A percentile compares a stretch with the other conserved stretches of the same genome.
Conservation (phyloP, 163 green algal genomes). For the Chlamydomonas reinhardtii region DNA sequence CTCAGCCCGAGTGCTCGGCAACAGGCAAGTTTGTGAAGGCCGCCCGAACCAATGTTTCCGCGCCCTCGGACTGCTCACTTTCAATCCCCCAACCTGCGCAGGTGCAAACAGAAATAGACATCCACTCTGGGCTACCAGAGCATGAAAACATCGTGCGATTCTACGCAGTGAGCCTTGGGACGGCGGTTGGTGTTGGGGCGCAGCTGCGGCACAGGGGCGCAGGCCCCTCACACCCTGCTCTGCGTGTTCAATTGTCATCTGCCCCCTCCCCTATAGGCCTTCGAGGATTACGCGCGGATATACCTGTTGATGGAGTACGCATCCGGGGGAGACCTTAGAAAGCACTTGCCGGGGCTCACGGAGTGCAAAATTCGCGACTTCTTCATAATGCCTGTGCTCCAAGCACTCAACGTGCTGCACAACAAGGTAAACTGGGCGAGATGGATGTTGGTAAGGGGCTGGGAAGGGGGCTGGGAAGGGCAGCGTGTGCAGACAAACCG, state of each 20-base stretch:
- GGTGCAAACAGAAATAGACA: slow-evolving; percentile 52
- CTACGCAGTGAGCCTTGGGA: slow-evolving; percentile 15
- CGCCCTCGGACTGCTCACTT: too few relatives aligned
- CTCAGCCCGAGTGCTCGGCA: slow-evolving; percentile 1
- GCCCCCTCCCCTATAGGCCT: neutral
- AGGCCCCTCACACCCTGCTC: too few relatives aligned
- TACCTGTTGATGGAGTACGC: slow-evolving; percentile 45
- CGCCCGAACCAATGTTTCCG: too few relatives aligned
- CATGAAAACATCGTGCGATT: slow-evolving; percentile 44
- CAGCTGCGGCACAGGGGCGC: too few relatives aligned
- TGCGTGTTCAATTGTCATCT: too few relatives aligned
- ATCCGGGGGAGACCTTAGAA: slow-evolving; percentile 40
- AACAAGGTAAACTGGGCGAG: slow-evolving; percentile 32
- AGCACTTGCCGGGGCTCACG: slow-evolving; percentile 26
- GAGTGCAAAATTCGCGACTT: slow-evolving; percentile 45
- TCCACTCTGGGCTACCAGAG: slow-evolving; percentile 29
- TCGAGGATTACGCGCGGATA: slow-evolving; percentile 39
- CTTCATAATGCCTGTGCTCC: slow-evolving; percentile 44
- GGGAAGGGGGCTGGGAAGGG: too few relatives aligned
- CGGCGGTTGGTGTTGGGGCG: neutral
- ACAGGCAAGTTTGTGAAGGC: slow-evolving; percentile 6
- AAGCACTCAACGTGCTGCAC: slow-evolving; percentile 48
- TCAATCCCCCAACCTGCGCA: neutral
- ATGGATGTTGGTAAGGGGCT: too few relatives aligned
- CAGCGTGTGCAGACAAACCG: too few relatives aligned